Base-by-base conservation (phyloP, 2,329 filamentous ascomycete genomes). In the Peltaster fructicola region DNA sequence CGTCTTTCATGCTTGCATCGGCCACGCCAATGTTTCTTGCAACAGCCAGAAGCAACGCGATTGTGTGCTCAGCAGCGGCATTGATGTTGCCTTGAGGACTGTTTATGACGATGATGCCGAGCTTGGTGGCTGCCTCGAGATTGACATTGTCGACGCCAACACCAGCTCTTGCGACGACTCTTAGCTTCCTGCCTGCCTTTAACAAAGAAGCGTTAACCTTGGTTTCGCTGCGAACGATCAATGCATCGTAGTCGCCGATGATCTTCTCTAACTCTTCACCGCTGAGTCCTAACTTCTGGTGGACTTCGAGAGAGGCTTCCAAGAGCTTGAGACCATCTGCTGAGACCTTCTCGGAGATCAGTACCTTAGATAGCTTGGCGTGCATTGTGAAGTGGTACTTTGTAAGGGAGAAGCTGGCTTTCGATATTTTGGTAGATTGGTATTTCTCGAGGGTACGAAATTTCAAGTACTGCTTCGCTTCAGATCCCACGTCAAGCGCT, bases 71-170 rank as follows among this genome's bases (percentile, higher is more conserved):
- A 13, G 42, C 57, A 0, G 78, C 79, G 0, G 79, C 78, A 29
- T 75, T 67, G 37, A 84, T 81, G 44, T 88, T 88, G 2, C 79
- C 79, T 10, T 68, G 66, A 0, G 79, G 78, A 14, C 68, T 75
- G 48, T 85, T 88, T 27, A 85, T 72, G 2, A 88, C 78, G 24
- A 84, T 72, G 31, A 85, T 71, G 11, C 79, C 79, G 26, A 70
- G 59, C 18, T 64, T 59, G 0, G 77, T 85, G 3, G 78, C 78
- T 6, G 69, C 66, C 16, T 68, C 57, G 0, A 85, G 72, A 43
- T 85, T 61, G 23, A 88, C 78, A 52, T 85, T 84, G 52, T 85
- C 77, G 13, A 85, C 76, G 15, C 76, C 79, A 1, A 85, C 79
- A 8, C 79, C 79, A 8, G 79, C 79, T 32, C 79, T 62, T 3